A percentile compares a stretch with the other conserved stretches of the same genome.
Conservation (phyloP, 2,329 filamentous ascomycete species). For the Pseudomassariella vexata region DNA sequence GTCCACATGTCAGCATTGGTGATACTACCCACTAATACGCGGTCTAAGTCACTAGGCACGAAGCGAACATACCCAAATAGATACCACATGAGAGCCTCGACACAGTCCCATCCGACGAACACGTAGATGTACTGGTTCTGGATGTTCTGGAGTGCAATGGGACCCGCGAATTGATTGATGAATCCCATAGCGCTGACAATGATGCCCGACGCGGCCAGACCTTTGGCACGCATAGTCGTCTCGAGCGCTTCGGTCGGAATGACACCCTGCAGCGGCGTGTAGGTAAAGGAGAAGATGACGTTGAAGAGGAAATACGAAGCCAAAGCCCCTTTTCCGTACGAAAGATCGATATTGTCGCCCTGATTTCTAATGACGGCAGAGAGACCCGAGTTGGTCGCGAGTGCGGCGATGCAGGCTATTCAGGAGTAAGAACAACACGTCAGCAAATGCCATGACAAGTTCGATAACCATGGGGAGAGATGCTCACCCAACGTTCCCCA, state of each 20-base stretch:
- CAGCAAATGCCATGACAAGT: constrained; percentile 3
- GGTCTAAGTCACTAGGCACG: neutral
- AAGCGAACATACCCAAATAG: constrained; percentile 37
- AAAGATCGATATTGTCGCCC: constrained; percentile 23
- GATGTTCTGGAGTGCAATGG: constrained; percentile 39
- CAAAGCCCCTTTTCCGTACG: constrained; percentile 36
- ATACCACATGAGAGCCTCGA: constrained; percentile 37
- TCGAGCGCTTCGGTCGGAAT: constrained; percentile 41
- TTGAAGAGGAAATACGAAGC: constrained; percentile 45
- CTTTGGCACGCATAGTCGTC: constrained; percentile 42
- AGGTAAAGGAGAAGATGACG: constrained; percentile 42
- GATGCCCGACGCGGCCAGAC: constrained; percentile 37
- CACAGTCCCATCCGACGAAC: constrained; percentile 41
- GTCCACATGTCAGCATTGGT: too few relatives aligned
- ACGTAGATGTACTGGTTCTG: constrained; percentile 37
- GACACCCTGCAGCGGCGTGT: constrained; percentile 42
- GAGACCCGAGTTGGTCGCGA: constrained; percentile 40
- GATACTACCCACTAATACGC: too few relatives aligned
- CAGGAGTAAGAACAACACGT: constrained; percentile 5
- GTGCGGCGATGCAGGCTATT: constrained; percentile 29
- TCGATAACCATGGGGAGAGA: constrained; percentile 5
- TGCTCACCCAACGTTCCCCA: constrained; percentile 32
- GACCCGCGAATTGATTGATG: constrained; percentile 41
- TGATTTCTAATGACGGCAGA: constrained; percentile 28
- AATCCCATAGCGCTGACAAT: constrained; percentile 39